A percentile compares a stretch with the other conserved stretches of the same genome.
Conservation (phyloP, 2,329 filamentous ascomycete genomes). For the Scytalidium lignicola region DNA sequence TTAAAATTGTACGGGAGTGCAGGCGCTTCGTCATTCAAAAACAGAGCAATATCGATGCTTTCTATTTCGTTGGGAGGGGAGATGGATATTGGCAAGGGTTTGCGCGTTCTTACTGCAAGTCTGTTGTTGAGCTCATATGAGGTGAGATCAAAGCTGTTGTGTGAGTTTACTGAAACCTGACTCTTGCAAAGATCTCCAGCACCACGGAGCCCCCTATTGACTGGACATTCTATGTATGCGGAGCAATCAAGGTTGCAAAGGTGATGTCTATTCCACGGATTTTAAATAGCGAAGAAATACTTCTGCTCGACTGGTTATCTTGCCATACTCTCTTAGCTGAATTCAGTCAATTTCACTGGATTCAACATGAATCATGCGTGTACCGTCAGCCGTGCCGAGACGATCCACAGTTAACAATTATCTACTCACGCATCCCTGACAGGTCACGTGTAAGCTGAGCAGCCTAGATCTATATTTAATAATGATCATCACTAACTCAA, state of each 20-base stretch:
- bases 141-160: constrained; percentile 2
- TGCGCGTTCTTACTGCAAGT: constrained; percentile 5
- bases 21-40: constrained; percentile 2
- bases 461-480: too few species aligned
- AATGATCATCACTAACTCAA: too few species aligned
- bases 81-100: constrained; percentile 5
- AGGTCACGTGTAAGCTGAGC: constrained; percentile 4
- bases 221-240: constrained; percentile 6
- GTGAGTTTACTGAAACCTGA: not conserved
- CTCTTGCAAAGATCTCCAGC: not conserved
- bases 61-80: constrained; percentile 1
- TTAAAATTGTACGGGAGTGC: constrained; percentile 3
- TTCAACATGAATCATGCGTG: constrained; percentile 5
- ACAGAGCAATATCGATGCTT: constrained; percentile 6
- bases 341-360: constrained; percentile 6
- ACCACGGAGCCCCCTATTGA: not conserved
- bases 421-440: constrained; percentile 5
- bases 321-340: constrained; percentile 6
- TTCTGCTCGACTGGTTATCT: constrained; percentile 6
- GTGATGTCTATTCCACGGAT: constrained; percentile 5
- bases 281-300: constrained; percentile 4
- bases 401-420: constrained; percentile 3
- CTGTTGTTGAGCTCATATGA: constrained; percentile 6
- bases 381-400: constrained; percentile 3
- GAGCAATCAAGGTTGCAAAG: constrained; percentile 7